These are phyloP conservation scores for Penicillium pulvis DNA, from an alignment of 495 filamentous ascomycete genomes.

Conservation along the genomic window DNA sequence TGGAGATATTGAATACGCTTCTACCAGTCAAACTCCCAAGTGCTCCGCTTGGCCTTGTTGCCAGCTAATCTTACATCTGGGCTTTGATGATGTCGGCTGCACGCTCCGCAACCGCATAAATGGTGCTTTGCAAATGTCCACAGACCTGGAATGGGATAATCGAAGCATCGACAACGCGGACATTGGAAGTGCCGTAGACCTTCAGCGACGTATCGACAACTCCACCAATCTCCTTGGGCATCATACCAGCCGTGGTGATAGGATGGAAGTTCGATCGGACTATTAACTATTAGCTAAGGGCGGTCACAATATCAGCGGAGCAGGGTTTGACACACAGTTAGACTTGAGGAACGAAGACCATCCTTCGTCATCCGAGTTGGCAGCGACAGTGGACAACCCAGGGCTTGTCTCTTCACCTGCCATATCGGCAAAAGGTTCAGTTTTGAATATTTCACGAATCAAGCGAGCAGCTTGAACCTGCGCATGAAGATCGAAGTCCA, in stretches of 20 bases:
- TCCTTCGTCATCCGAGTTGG: conserved; percentile 18
- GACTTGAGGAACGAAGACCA: conserved; percentile 30
- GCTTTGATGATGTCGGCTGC: conserved; percentile 55
- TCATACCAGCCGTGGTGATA: conserved; percentile 55
- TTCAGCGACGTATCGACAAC: conserved; percentile 42
- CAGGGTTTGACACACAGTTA: conserved; percentile 28
- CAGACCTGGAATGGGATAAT: conserved; percentile 54
- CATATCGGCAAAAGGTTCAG: conserved; percentile 22
- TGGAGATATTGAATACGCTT: too few species aligned
- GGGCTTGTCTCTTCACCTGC: conserved; percentile 23
- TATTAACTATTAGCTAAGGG: conserved; percentile 11
- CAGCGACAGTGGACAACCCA: conserved; percentile 19
- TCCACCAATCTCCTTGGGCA: conserved; percentile 57
- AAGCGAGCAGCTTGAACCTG: conserved; percentile 31
- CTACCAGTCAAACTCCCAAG: background rate
- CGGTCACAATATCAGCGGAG: background rate
- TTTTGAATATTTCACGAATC: conserved; percentile 30
- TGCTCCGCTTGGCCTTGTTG: background rate
- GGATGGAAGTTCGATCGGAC: conserved; percentile 45
- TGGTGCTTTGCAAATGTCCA: conserved; percentile 51
- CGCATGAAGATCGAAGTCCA: conserved; percentile 51
- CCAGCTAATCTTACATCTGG: conserved; percentile 1
- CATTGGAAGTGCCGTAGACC: conserved; percentile 51
- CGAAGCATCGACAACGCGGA: conserved; percentile 59
- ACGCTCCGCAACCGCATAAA: conserved; percentile 61